These are phyloP conservation scores for Cutaneotrichosporon sp. DNA, from an alignment of 1,284 basidiomycete species.

Conservation along the genomic window DNA sequence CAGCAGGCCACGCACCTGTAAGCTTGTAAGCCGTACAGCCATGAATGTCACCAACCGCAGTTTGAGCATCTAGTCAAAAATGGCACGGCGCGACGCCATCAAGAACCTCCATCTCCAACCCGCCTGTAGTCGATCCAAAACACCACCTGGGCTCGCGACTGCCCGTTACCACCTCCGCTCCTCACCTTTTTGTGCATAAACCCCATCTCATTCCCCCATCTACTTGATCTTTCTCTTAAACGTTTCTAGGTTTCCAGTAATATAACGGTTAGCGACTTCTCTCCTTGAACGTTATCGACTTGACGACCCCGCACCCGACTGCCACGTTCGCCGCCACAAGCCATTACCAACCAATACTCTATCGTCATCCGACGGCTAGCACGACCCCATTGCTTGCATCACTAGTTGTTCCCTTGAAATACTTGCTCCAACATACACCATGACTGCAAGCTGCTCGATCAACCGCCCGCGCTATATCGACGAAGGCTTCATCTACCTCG, in stretches of 20 bases:
- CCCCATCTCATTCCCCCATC: not conserved
- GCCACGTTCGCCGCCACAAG: not conserved
- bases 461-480: conserved; percentile 60
- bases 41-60: not conserved
- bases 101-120: not conserved
- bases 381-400: not conserved
- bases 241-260: not conserved
- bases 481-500: conserved; percentile 75
- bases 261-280: not conserved
- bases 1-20: not conserved
- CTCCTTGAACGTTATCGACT: not conserved
- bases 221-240: not conserved
- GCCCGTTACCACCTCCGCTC: not conserved
- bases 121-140: not conserved
- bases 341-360: not conserved
- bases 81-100: not conserved
- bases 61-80: not conserved
- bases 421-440: conserved; percentile 3
- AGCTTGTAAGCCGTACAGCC: not conserved
- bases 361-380: not conserved
- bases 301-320: not conserved
- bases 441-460: conserved; percentile 23
- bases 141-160: conserved; percentile 3
- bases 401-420: not conserved
- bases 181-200: not conserved